A percentile compares a stretch with the other conserved stretches of the same genome.
These are phyloP conservation scores for Trichophyton mentagrophytes DNA, from an alignment of 2,329 filamentous ascomycete species.

Conservation along the genomic window DNA sequence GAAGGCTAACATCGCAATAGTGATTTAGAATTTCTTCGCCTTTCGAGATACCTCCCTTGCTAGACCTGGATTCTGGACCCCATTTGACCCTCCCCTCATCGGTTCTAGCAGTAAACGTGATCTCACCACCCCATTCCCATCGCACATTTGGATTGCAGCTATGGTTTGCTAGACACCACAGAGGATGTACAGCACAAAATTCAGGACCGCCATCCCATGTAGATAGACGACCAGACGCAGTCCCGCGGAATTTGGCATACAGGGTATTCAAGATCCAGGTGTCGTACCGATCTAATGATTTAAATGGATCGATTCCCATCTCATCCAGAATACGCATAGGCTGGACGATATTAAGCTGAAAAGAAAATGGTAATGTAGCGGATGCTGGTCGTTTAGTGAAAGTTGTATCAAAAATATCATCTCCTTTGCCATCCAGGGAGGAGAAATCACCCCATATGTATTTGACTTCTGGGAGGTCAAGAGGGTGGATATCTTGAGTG, in stretches of 20 bases:
- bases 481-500: constrained; percentile 45
- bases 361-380: constrained; percentile 46
- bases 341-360: constrained; percentile 46
- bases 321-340: constrained; percentile 50
- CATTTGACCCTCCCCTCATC: constrained; percentile 27
- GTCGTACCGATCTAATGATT: constrained; percentile 30
- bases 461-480: constrained; percentile 48
- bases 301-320: constrained; percentile 50
- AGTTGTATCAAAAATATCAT: constrained; percentile 4
- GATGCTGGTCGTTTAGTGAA: constrained; percentile 15
- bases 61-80: constrained; percentile 34
- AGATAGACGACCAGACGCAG: constrained; percentile 73
- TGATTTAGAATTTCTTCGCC: constrained; percentile 85
- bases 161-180: constrained; percentile 95
- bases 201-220: constrained; percentile 70
- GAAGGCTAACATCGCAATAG: constrained; percentile 76
- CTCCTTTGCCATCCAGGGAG: constrained; percentile 18
- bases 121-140: constrained; percentile 68
- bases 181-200: constrained; percentile 81
- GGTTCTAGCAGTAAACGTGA: constrained; percentile 26
- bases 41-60: constrained; percentile 50
- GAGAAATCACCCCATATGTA: constrained; percentile 56
- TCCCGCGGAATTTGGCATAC: constrained; percentile 85
- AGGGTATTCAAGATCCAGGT: constrained; percentile 69
- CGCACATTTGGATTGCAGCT: constrained; percentile 88